phyloP scores from a whole-genome alignment of 1,284 basidiomycete species.

The Fistulinella cinereoalba region DNA sequence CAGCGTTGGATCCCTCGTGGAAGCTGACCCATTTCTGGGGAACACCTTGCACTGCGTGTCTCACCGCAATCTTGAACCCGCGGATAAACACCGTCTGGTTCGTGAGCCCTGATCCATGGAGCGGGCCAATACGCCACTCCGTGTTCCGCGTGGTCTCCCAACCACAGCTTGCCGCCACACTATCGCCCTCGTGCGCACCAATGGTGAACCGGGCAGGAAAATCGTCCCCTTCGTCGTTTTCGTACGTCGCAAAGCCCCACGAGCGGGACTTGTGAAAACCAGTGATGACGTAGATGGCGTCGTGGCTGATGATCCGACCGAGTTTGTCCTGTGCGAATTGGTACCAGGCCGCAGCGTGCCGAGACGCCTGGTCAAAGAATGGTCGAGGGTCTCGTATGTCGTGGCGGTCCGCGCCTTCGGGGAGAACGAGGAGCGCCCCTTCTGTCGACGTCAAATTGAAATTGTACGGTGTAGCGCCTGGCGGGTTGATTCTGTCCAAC shows the following conservation, averaged over 20 bases:
- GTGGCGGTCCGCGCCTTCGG: neutral
- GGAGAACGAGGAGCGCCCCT: slow-evolving; percentile 25
- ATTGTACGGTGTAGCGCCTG: neutral
- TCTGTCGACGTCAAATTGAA: slow-evolving; percentile 23
- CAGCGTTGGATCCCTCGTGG: slow-evolving; percentile 3
- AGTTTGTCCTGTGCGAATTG: slow-evolving; percentile 21
- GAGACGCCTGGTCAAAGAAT: neutral
- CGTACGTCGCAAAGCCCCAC: slow-evolving; percentile 21
- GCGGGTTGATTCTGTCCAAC: slow-evolving; percentile 5
- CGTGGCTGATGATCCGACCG: slow-evolving; percentile 21
- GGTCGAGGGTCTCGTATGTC: neutral
- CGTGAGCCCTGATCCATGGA: slow-evolving; percentile 2
- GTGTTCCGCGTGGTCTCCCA: slow-evolving; percentile 20
- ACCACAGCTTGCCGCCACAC: slow-evolving; percentile 1
- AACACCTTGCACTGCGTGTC: slow-evolving; percentile 15
- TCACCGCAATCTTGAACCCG: slow-evolving; percentile 29
- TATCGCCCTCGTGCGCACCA: slow-evolving; percentile 1
- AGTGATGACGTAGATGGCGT: slow-evolving; percentile 27
- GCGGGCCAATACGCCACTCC: slow-evolving; percentile 20
- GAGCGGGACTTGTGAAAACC: slow-evolving; percentile 27
- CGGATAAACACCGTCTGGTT: slow-evolving; percentile 28
- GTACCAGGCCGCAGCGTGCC: slow-evolving; percentile 23
- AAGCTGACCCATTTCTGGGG: slow-evolving; percentile 23
- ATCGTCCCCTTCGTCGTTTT: slow-evolving; percentile 9
- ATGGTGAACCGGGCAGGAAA: slow-evolving; percentile 19